Conservation (phyloP, 2,329 filamentous ascomycete species). For the Thielaviopsis punctulata region DNA sequence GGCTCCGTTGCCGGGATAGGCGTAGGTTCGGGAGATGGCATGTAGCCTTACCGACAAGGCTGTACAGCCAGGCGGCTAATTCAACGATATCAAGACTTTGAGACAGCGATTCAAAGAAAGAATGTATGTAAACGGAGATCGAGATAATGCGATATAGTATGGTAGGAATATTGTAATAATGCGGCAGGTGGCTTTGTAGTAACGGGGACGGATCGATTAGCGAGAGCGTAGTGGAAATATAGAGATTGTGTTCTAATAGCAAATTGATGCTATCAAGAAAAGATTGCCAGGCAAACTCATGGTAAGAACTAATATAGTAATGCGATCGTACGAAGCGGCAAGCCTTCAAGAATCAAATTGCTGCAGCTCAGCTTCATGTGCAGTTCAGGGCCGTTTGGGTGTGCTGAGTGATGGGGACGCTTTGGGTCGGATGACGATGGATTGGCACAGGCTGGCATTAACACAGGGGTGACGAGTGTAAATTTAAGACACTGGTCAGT, state of each 20-base stretch:
- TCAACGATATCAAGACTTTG: not conserved
- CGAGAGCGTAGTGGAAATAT: not conserved
- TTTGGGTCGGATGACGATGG: not conserved
- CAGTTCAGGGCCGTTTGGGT: not conserved
- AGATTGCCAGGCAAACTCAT: not conserved
- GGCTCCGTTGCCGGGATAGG: not conserved
- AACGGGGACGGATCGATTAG: not conserved
- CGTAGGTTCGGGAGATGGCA: constrained; percentile 1
- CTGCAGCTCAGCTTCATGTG: not conserved
- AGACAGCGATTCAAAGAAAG: not conserved
- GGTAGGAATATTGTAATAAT: not conserved
- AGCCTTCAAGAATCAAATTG: not conserved
- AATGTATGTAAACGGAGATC: not conserved
- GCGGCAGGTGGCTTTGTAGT: not conserved
- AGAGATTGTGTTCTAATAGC: not conserved
- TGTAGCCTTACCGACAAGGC: constrained; percentile 2
- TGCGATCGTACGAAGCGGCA: not conserved
- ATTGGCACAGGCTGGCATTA: not conserved
- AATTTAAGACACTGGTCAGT: no score
- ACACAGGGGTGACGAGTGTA: no score
- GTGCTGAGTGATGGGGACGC: not conserved
- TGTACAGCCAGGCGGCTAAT: not conserved
- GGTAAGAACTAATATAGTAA: not conserved
- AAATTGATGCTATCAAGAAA: not conserved
- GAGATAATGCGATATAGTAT: not conserved